Evolutionary conservation across 257 asterid species (phyloP).

Genomic region (Ehretia macrophylla): DNA sequence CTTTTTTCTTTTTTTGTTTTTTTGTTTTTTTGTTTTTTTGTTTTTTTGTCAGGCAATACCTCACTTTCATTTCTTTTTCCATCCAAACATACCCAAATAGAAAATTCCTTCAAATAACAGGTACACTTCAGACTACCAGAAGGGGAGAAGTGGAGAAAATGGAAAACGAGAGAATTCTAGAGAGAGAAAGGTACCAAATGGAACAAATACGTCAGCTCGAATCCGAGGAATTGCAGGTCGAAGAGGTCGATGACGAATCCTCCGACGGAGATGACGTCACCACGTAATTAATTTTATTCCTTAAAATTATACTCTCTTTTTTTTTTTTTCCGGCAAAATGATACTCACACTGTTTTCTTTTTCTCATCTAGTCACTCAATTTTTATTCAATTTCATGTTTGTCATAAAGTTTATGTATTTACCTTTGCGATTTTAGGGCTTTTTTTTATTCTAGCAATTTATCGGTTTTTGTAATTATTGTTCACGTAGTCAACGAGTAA

Average conservation of each 20-base stretch:
- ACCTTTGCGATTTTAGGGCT: background rate
- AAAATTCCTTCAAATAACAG: too few relatives aligned
- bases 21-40: too few relatives aligned
- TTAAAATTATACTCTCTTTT: background rate
- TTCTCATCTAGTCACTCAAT: background rate
- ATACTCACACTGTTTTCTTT: background rate
- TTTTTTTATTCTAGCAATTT: too few relatives aligned
- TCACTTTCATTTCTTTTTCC: too few relatives aligned
- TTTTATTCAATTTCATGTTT: background rate
- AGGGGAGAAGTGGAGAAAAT: constrained; percentile 14
- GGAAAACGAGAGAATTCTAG: constrained; percentile 47
- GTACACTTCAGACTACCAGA: too few relatives aligned
- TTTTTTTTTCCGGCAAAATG: background rate
- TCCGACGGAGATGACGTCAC: constrained; percentile 19
- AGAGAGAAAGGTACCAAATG: constrained; percentile 66
- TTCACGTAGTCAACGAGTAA: too few relatives aligned
- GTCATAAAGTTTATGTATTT: too few relatives aligned
- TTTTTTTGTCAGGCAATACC: too few relatives aligned
- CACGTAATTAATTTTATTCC: constrained; percentile 5
- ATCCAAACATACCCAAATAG: too few relatives aligned
- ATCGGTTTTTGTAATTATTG: too few relatives aligned
- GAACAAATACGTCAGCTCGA: constrained; percentile 71
- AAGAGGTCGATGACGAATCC: constrained; percentile 49
- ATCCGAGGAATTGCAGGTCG: constrained; percentile 66
- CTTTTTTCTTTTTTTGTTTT: too few relatives aligned